Evolutionary conservation across 192 early-diverging fungal genomes (phyloP).

Genomic region (Podochytrium sp.): DNA sequence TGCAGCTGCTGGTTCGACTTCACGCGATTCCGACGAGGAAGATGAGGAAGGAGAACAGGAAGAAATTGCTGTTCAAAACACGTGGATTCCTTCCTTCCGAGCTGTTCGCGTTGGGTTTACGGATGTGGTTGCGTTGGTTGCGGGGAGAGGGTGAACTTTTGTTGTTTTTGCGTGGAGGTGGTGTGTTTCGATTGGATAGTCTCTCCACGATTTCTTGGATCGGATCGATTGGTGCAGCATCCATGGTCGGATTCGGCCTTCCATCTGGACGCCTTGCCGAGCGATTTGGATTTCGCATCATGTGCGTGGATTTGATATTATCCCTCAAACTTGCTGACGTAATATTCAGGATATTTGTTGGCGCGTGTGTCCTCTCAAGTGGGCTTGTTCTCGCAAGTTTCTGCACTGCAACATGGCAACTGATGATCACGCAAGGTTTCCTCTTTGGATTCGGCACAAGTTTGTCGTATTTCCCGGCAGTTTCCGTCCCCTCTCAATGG

Average conservation of each 20-base stretch:
- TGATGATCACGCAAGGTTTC: constrained; percentile 3
- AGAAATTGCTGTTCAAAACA: not conserved
- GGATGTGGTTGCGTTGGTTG: not conserved
- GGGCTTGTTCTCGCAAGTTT: constrained; percentile 1
- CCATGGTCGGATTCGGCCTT: constrained; percentile 36
- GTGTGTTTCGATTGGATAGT: no score
- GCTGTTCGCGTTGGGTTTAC: constrained; percentile 21
- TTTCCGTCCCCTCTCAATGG: constrained; percentile 72
- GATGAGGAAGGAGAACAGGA: not conserved
- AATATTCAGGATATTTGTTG: constrained; percentile 46
- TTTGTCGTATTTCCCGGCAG: constrained; percentile 66
- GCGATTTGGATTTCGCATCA: constrained; percentile 52
- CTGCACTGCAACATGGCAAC: not conserved
- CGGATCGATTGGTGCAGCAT: constrained; percentile 28
- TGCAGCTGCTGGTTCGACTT: not conserved
- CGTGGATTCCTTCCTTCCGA: constrained; percentile 16
- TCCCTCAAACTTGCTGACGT: no score
- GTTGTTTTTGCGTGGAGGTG: no score
- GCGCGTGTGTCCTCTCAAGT: constrained; percentile 46
- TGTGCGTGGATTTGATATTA: no score
- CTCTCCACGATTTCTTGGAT: not conserved
- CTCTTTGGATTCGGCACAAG: constrained; percentile 38
- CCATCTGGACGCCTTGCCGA: constrained; percentile 34
- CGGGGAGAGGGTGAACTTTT: no score
- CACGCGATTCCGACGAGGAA: not conserved